Base-by-base conservation (phyloP, 2,329 filamentous ascomycete genomes). In the Colletotrichum euphorbiae region DNA sequence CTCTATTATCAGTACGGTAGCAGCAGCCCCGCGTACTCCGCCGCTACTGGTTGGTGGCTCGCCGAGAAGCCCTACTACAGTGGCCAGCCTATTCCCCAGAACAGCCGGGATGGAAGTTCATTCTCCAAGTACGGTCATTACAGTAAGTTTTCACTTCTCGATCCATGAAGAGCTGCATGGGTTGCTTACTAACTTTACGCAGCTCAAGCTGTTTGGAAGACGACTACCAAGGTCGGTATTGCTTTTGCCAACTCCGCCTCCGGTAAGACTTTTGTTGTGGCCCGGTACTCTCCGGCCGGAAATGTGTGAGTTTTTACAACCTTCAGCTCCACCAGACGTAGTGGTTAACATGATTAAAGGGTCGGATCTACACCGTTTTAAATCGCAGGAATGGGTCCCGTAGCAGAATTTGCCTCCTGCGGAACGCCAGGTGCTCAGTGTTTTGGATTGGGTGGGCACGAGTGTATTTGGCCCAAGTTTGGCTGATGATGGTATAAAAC, bases 211-310 rank as follows among this genome's bases (percentile, higher is more conserved):
- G 70, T 78, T 19, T 78, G 77, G 77, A 74, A 72, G 48, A 31
- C 48, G 0, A 74, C 76, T 4, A 75, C 62, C 33, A 74, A 74
- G 33, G 55, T 79, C 2, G 77, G 77, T 1, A 74, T 79, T n/a
- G 75, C 75, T 2, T 58, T 71, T 2, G 75, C 73, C 0, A 72
- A 58, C n/a, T 69, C 73, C 2, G 55, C 68, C 15, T 74, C 74
- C 12, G 77, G 77, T 0, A 75, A 31, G n/a, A 59, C 67, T 2
- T 79, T 73, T 52, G 74, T 74, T 0, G 77, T 79, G 17, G 77
- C 72, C 13, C 73, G 78, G n/a, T 79, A 79, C 61, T 73, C 73
- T 1, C 70, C 72, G 1, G 70, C 77, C 0, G 77, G 77, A 0
- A 79, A 79, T 50, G 33, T 72, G 59, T 62, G 46, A 62, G 59